These are phyloP conservation scores for Dipteronia sinensis DNA, from an alignment of 345 rosid species.

Conservation along the genomic window DNA sequence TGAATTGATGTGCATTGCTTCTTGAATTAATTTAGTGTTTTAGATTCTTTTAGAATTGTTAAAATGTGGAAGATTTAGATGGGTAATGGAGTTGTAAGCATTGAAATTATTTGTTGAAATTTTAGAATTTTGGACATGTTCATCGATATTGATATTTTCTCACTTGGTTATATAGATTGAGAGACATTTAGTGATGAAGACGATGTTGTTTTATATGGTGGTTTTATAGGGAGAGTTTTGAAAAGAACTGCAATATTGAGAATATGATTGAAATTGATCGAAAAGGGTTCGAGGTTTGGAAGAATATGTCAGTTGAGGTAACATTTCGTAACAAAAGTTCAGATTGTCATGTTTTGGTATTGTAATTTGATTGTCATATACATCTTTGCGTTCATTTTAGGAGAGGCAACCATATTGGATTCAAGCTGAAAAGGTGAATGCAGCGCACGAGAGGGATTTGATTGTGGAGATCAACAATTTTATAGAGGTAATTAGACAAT, in stretches of 20 bases:
- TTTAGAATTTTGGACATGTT: no score
- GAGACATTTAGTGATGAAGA: background rate
- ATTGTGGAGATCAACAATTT: slow-evolving; percentile 28
- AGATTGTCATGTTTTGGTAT: background rate
- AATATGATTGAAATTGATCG: slow-evolving; percentile 43
- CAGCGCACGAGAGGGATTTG: slow-evolving; percentile 29
- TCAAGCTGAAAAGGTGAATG: slow-evolving; percentile 41
- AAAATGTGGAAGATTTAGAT: background rate
- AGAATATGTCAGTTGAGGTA: slow-evolving; percentile 69
- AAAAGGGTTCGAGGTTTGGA: slow-evolving; percentile 66
- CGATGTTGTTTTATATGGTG: slow-evolving; percentile 4
- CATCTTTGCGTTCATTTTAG: slow-evolving; percentile 31
- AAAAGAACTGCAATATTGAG: slow-evolving; percentile 18
- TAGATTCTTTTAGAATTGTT: background rate
- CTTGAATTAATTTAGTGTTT: background rate
- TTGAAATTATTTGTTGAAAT: background rate
- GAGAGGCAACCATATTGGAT: slow-evolving; percentile 51
- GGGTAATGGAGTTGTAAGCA: background rate
- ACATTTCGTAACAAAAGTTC: background rate
- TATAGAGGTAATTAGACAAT: slow-evolving; percentile 31
- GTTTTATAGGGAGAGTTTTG: slow-evolving; percentile 53
- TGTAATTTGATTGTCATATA: background rate
- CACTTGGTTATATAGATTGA: background rate
- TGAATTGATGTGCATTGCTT: background rate
- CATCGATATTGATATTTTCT: no score